Conservation (phyloP, 176 grass and related monocot genomes). For the Themeda triandra region DNA sequence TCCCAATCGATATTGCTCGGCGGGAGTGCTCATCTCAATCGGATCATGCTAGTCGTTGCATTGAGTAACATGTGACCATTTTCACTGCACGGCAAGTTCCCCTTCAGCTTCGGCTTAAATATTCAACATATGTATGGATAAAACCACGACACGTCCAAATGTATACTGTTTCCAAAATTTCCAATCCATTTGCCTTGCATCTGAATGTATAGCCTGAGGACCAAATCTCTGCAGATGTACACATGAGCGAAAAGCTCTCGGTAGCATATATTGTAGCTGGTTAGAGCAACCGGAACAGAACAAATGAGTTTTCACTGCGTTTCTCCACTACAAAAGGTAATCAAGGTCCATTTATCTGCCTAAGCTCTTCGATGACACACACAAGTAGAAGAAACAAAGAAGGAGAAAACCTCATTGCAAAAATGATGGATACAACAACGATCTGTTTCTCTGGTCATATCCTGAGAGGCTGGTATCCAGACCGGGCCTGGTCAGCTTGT, state of each 20-base stretch:
- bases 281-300: not conserved
- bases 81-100: not conserved
- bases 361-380: not conserved
- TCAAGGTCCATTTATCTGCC: not conserved
- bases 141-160: no score
- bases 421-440: constrained; percentile 16
- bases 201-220: not conserved
- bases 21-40: not conserved
- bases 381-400: not conserved
- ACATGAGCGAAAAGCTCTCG: not conserved
- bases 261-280: no score
- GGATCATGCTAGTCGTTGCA: not conserved
- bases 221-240: not conserved
- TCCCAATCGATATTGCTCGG: not conserved
- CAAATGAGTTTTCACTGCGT: not conserved
- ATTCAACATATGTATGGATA: no score
- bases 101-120: no score
- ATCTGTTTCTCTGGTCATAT: not conserved
- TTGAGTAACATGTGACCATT: not conserved
- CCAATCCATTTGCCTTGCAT: no score
- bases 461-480: constrained; percentile 52
- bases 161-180: no score
- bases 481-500: constrained; percentile 28
- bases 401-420: not conserved
- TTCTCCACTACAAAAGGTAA: not conserved